Percentiles rank a stretch among this genome's conserved stretches.
Evolutionary conservation across 306 rosid genomes (phyloP).

Genomic region (Rosa persica): DNA sequence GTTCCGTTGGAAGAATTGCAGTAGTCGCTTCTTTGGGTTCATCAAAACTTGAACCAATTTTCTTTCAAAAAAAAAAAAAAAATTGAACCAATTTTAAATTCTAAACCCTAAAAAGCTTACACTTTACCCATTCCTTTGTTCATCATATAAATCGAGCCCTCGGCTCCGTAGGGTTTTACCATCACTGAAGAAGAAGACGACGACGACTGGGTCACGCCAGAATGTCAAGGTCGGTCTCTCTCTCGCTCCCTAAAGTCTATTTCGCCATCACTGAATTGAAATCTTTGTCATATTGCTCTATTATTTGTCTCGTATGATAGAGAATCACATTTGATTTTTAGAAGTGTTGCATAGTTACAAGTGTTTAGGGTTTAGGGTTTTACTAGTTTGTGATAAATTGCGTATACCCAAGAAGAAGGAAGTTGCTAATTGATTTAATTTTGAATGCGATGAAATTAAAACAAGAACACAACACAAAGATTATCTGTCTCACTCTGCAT

Average conservation of each 20-base stretch:
- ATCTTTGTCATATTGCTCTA: neutral
- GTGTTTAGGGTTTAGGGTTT: neutral
- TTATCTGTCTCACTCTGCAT: neutral
- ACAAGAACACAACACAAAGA: neutral
- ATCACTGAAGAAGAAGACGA: neutral
- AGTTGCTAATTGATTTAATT: neutral
- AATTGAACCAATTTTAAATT: no score
- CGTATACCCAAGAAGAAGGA: neutral
- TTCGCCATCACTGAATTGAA: neutral
- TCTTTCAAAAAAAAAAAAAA: no score
- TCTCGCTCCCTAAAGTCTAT: neutral
- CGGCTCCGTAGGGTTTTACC: neutral
- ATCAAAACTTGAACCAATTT: neutral
- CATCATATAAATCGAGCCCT: neutral
- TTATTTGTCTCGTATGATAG: neutral
- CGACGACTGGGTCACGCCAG: neutral
- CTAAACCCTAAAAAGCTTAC: neutral
- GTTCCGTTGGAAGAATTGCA: no score
- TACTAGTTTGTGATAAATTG: neutral
- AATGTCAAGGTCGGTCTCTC: neutral
- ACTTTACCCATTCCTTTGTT: neutral
- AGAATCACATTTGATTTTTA: neutral
- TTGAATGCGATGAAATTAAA: neutral
- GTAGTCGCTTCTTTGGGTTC: neutral
- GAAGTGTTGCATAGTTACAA: neutral